Conservation (phyloP, 2,329 filamentous ascomycete species). For the Trichoderma cornu-damae region DNA sequence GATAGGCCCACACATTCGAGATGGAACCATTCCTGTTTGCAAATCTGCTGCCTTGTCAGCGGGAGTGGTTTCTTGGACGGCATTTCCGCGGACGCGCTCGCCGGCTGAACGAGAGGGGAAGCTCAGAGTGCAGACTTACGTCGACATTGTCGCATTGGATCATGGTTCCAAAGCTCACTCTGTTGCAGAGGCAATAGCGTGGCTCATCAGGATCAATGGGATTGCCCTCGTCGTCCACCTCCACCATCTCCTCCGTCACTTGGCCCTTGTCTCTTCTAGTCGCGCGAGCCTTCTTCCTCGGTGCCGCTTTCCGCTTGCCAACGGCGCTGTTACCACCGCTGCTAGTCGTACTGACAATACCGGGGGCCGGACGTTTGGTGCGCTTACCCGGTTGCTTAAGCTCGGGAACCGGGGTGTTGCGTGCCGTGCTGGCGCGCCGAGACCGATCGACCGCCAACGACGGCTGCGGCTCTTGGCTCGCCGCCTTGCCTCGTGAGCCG, state of each 20-base stretch:
- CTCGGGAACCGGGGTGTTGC: constrained; percentile 54
- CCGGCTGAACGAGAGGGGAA: neutral
- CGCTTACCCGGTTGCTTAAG: constrained; percentile 48
- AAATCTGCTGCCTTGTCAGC: constrained; percentile 44
- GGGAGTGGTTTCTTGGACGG: constrained; percentile 18
- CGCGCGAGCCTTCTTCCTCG: constrained; percentile 56
- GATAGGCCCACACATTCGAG: constrained; percentile 68
- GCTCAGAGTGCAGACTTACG: constrained; percentile 45
- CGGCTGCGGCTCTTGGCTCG: constrained; percentile 46
- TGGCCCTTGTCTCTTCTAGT: constrained; percentile 45
- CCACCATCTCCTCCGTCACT: constrained; percentile 45
- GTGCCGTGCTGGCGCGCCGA: constrained; percentile 52
- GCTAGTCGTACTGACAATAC: constrained; percentile 60
- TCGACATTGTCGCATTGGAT: constrained; percentile 76
- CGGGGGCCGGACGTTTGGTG: constrained; percentile 65
- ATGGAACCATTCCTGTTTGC: constrained; percentile 82
- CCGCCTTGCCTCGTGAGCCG: constrained; percentile 48
- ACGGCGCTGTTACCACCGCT: constrained; percentile 61
- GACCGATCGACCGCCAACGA: constrained; percentile 49
- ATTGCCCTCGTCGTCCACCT: constrained; percentile 63
- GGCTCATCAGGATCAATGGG: constrained; percentile 70
- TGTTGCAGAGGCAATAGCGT: constrained; percentile 71
- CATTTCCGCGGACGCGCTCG: neutral
- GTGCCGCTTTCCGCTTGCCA: constrained; percentile 65
- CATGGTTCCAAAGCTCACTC: constrained; percentile 78